Base-by-base conservation (phyloP, 352 stramenopile genomes). In the Thalassiosira livingstoniorum region DNA sequence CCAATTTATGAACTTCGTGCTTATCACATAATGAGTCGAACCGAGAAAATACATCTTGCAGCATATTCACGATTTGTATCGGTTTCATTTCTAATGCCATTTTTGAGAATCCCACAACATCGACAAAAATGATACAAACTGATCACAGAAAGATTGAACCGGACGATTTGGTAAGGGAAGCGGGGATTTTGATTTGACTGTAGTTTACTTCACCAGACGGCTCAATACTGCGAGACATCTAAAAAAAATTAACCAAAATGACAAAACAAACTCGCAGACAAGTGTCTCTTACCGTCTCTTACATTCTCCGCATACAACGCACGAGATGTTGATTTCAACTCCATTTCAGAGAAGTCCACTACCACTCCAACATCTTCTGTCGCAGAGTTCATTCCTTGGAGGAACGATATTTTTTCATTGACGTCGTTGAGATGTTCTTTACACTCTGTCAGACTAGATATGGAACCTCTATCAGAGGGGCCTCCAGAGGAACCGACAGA, bases 1-100 rank as follows among this genome's bases (percentile, higher is more conserved):
- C 94, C 86, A 97, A 95, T 85, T 98, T 98, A 67, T 96, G 96
- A 31, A 97, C 94, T 31, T 92, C 90, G 81, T 98, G 94, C 79
- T 97, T 96, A 37, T 97, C 94, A 0, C 95, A 97, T 4, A 97
- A 77, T 35, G 96, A 95, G 66, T 98, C 95, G 55, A 97, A 97
- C 18, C 93, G 91, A 43, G 91, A 96, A 62, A 97, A 98, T 0
- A 98, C 80, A 18, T 93, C 95, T 25, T 96, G 94, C 1, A 98
- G 76, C 67, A 98, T 96, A 65, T 97, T 92, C 5, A 97, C 92
- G 2, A 58, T n/a, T 58, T 58, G 11, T 29, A 58, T 58, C 11
- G 47, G 47, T 27, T 58, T 7, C 47, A 58, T 25, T 27, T 15
- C n/a, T 25, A 58, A n/a, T 58, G 47, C 21, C 5, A 58, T 58